phyloP scores from a whole-genome alignment of 2,329 filamentous ascomycete genomes.

The Coleophoma cylindrospora region DNA sequence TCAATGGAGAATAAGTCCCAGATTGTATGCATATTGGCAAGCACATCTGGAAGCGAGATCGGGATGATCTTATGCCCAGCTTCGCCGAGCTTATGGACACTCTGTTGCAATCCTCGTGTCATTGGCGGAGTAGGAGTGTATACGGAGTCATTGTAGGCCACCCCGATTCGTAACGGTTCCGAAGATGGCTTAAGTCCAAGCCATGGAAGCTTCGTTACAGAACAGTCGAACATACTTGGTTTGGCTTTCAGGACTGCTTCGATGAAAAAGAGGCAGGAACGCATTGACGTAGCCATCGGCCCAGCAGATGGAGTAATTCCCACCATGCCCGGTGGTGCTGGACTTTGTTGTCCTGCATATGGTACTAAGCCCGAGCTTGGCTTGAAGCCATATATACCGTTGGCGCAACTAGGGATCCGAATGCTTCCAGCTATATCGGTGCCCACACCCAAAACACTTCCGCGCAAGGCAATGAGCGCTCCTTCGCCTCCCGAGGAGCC shows the following conservation, averaged over 20 bases:
- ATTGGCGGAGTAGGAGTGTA: conserved; percentile 28
- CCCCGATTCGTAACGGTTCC: conserved; percentile 22
- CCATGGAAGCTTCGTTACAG: conserved; percentile 1
- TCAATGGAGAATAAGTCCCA: conserved; percentile 6
- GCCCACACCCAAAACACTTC: conserved; percentile 35
- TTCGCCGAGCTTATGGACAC: conserved; percentile 18
- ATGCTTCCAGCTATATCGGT: conserved; percentile 38
- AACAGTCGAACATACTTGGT: background rate
- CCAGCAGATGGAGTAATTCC: conserved; percentile 4
- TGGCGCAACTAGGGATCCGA: conserved; percentile 30
- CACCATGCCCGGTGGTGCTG: background rate
- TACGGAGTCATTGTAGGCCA: conserved; percentile 24
- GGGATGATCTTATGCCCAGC: conserved; percentile 11
- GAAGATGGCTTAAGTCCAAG: conserved; percentile 15
- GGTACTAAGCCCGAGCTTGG: conserved; percentile 7
- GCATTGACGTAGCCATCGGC: conserved; percentile 7
- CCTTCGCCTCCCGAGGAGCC: conserved; percentile 60
- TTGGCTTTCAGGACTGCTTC: conserved; percentile 2
- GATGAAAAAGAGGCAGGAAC: conserved; percentile 4
- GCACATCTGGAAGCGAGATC: background rate
- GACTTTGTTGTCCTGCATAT: conserved; percentile 8
- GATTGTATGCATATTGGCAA: conserved; percentile 30
- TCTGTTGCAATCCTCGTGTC: conserved; percentile 22
- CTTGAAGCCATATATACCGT: conserved; percentile 25
- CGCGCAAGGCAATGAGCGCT: conserved; percentile 34